These are phyloP conservation scores for Tulasnella sp. DNA, from an alignment of 768 basidiomycete genomes.

Conservation along the genomic window DNA sequence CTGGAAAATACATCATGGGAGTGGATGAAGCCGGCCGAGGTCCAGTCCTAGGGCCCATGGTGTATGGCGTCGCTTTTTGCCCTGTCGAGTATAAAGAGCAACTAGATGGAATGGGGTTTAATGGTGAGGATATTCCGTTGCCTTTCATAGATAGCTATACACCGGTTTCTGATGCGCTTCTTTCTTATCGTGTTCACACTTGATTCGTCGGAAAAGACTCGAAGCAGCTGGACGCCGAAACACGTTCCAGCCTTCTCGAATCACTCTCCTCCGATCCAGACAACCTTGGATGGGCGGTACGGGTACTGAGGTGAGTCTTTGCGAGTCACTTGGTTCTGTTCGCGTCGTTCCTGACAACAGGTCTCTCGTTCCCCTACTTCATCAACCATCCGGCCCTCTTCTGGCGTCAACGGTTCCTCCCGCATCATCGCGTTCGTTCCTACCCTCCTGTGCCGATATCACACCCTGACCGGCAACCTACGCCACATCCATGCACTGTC, in stretches of 20 bases:
- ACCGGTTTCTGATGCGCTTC: neutral
- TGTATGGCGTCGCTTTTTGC: slow-evolving; percentile 94
- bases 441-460: neutral
- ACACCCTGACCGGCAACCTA: neutral
- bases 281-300: slow-evolving; percentile 75
- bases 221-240: slow-evolving; percentile 72
- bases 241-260: slow-evolving; percentile 54
- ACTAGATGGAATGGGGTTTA: slow-evolving; percentile 79
- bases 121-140: slow-evolving; percentile 45
- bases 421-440: neutral
- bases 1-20: slow-evolving; percentile 85
- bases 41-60: slow-evolving; percentile 89
- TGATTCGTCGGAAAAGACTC: slow-evolving; percentile 54
- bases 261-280: slow-evolving; percentile 60
- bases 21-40: slow-evolving; percentile 99
- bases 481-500: slow-evolving; percentile 19
- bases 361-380: neutral
- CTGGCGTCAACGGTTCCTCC: neutral
- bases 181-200: neutral
- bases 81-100: slow-evolving; percentile 65
- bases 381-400: neutral
- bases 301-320: slow-evolving; percentile 53
- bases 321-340: neutral
- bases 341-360: neutral
- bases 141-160: neutral